Evolutionary conservation across 352 stramenopile genomes (phyloP), one percentile per base, ranked within the genome.

Genomic region (Phytophthora idaei): DNA sequence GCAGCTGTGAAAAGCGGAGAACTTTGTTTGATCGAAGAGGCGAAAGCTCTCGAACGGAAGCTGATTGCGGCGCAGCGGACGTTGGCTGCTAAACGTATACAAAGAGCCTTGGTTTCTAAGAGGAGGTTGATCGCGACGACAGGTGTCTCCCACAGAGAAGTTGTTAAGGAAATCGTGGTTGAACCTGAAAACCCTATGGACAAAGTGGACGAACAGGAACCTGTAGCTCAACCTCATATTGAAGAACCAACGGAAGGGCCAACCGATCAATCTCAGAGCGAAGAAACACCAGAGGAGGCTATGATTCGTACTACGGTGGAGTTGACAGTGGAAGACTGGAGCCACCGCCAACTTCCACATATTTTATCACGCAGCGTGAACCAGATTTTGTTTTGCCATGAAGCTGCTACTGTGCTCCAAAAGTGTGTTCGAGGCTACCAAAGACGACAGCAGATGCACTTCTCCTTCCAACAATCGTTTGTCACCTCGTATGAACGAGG

Each of bases 301-400:
- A 39, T 56, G 27, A 54, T 31, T 58, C 62, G 55, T 52, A 57
- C 21, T 15, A 29, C 31, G 5, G 57, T 78, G 17, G 32, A 69
- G 31, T 54, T 32, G 21, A 70, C 64, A 6, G 63, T 84, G 0
- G 45, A 76, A 34, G 64, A 73, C 10, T 87, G 78, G 78, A 67
- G 41, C n/a, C 49, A 68, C 15, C 65, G 70, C 53, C 57, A 85
- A 25, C 65, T 87, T 3, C 76, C 74, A 8, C 62, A 72, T 14
- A 83, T 87, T 41, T 36, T 84, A 1, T 76, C 61, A 0, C 55
- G 59, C 3, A 76, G 71, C 41, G 55, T 82, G 2, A 75, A 61
- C 15, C 50, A 63, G 15, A 49, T 76, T 9, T 28, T 74, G 27
- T 69, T 78, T 25, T 69, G 48, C 3, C 48, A 76, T 28, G 52